These are phyloP conservation scores for Diaporthe australafricana DNA, from an alignment of 2,329 filamentous ascomycete genomes.

Conservation along the genomic window DNA sequence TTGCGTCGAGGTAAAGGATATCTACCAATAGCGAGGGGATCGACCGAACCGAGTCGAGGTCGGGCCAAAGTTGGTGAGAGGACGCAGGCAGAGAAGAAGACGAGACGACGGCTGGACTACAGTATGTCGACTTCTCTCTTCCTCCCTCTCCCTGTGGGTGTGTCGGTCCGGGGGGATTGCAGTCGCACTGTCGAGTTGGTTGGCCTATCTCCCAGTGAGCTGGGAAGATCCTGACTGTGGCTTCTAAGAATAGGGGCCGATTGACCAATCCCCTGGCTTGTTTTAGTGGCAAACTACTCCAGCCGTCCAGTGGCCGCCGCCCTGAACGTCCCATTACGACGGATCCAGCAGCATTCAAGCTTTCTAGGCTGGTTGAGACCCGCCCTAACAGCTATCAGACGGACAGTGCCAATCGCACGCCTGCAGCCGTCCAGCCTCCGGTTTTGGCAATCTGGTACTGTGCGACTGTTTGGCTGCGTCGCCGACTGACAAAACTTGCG, in stretches of 20 bases:
- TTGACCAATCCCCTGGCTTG: constrained; percentile 16
- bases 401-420: background rate
- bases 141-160: too few species aligned
- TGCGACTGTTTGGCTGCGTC: background rate
- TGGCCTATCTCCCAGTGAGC: background rate
- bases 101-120: background rate
- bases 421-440: too few species aligned
- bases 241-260: constrained; percentile 29
- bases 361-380: constrained; percentile 3
- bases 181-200: constrained; percentile 9
- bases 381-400: background rate
- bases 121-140: too few species aligned
- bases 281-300: constrained; percentile 26
- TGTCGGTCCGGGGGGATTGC: background rate
- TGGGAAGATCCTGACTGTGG: constrained; percentile 18
- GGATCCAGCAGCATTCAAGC: constrained; percentile 15
- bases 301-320: background rate
- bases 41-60: background rate
- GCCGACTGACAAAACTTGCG: constrained; percentile 10
- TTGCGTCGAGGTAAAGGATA: background rate
- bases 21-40: constrained; percentile 6
- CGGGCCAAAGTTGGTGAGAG: constrained; percentile 7
- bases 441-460: background rate
- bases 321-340: constrained; percentile 4
- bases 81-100: constrained; percentile 1